Conservation (phyloP, 2,329 filamentous ascomycete species). For the Blastomyces gilchristii region DNA sequence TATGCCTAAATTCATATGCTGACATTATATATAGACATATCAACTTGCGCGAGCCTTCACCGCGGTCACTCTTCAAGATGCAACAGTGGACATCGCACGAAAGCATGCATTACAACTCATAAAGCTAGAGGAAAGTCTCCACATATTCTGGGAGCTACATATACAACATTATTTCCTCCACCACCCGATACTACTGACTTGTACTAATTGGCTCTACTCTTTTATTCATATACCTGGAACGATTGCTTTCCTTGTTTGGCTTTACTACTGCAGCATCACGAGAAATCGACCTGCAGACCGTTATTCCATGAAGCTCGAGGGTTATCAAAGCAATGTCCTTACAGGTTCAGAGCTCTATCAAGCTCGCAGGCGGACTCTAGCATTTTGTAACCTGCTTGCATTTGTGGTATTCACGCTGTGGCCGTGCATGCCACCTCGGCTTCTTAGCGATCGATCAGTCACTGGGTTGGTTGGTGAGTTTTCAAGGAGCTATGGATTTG, state of each 20-base stretch:
- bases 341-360: constrained; percentile 46
- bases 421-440: constrained; percentile 52
- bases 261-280: constrained; percentile 62
- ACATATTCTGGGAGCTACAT: constrained; percentile 54
- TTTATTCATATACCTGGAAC: constrained; percentile 71
- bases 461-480: constrained; percentile 46
- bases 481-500: constrained; percentile 50
- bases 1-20: neutral
- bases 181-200: constrained; percentile 50
- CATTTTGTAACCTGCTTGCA: constrained; percentile 49
- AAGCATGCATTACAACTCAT: constrained; percentile 59
- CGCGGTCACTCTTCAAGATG: constrained; percentile 56
- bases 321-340: constrained; percentile 28
- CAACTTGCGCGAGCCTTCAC: constrained; percentile 64
- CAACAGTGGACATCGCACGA: constrained; percentile 57
- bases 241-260: constrained; percentile 56
- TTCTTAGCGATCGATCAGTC: constrained; percentile 46
- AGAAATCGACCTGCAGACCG: constrained; percentile 40
- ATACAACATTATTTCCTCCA: constrained; percentile 51
- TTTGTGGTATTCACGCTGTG: constrained; percentile 50
- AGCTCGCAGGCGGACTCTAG: constrained; percentile 47
- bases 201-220: constrained; percentile 63
- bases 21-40: constrained; percentile 47
- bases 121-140: constrained; percentile 52
- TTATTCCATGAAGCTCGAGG: constrained; percentile 15